A percentile compares a stretch with the other conserved stretches of the same genome.
Conservation (phyloP, 176 grass and related monocot species). For the Typha latifolia region DNA sequence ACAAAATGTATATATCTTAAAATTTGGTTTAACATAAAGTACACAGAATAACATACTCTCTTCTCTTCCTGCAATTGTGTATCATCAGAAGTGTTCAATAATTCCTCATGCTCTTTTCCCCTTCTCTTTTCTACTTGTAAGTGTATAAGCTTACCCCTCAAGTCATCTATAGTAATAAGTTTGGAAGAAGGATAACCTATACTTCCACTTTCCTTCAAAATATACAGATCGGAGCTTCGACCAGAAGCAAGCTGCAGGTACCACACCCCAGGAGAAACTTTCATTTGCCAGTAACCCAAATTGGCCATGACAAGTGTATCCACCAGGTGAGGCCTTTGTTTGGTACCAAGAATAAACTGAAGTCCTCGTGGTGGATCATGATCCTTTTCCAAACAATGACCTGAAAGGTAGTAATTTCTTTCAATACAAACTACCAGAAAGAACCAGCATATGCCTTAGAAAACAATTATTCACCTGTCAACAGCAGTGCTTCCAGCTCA, state of each 20-base stretch:
- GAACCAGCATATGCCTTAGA: slow-evolving; percentile 3
- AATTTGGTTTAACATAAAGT: slow-evolving; percentile 14
- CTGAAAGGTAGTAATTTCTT: slow-evolving; percentile 35
- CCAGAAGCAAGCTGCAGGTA: slow-evolving; percentile 92
- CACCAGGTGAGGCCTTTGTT: slow-evolving; percentile 74
- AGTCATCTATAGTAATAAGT: slow-evolving; percentile 75
- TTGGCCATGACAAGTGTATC: slow-evolving; percentile 99
- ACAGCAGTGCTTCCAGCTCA: slow-evolving; percentile 96
- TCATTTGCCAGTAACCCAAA: slow-evolving; percentile 99
- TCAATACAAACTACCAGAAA: slow-evolving; percentile 4
- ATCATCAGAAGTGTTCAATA: slow-evolving; percentile 62
- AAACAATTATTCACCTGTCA: slow-evolving; percentile 49
- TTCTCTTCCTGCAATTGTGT: slow-evolving; percentile 48
- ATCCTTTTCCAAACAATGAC: slow-evolving; percentile 94
- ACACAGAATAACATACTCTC: slow-evolving; percentile 26
- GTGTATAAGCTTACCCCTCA: slow-evolving; percentile 91
- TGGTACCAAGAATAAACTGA: slow-evolving; percentile 95
- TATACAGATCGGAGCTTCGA: slow-evolving; percentile 80
- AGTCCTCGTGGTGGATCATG: slow-evolving; percentile 84
- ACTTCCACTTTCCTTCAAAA: slow-evolving; percentile 29
- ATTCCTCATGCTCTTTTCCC: slow-evolving; percentile 75
- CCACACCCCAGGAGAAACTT: slow-evolving; percentile 90
- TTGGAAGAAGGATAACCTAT: slow-evolving; percentile 30
- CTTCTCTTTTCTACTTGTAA: slow-evolving; percentile 81
- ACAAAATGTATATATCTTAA: slow-evolving; percentile 13